Evolutionary conservation across 2,329 filamentous ascomycete genomes (phyloP), one percentile per base, ranked within the genome.

Genomic region (Juglanconis oblonga): DNA sequence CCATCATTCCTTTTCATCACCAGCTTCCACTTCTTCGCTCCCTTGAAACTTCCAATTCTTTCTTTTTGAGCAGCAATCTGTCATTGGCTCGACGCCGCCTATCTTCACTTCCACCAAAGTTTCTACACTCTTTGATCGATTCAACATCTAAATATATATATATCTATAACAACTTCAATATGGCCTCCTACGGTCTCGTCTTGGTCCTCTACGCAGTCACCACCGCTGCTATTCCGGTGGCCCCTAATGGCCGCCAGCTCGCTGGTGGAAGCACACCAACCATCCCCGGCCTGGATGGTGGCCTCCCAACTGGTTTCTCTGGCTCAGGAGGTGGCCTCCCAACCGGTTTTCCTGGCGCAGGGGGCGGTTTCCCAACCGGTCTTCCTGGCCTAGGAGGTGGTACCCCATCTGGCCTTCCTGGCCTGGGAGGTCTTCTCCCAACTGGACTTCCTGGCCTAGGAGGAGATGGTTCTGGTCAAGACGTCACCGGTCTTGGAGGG

Each of bases 131-230:
- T 24, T 24, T 24, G 1, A 24, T 24, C 2, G 24, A 24, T 24
- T 24, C 24, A 24, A 24, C 24, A 24, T 24, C 24, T 24, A 24
- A n/a, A n/a, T n/a, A n/a, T n/a, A n/a, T 24, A 24, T 24, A 24
- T 24, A 24, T 24, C 1, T 24, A 24, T 24, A 24, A 24, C 24
- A 24, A 24, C 24, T 24, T 24, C 24, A 24, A 24, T 24, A 24
- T 24, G 24, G 24, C 24, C 24, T 24, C 48, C 29, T 51, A 59
- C 33, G 35, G 45, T 38, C 45, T 59, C 10, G 36, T 59, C 45
- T 17, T 55, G 29, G 57, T 45, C 17, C 53, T 42, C 57, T 55
- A 55, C 44, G 54, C 51, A 44, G 36, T 51, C 51, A 50, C 45
- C 42, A 51, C 45, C 33, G 51, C 50, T 17, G 57, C 44, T 3